Percentiles rank a stretch among this genome's conserved stretches.
These are phyloP conservation scores for Populus pruinosa DNA, from an alignment of 345 rosid genomes.

Conservation along the genomic window DNA sequence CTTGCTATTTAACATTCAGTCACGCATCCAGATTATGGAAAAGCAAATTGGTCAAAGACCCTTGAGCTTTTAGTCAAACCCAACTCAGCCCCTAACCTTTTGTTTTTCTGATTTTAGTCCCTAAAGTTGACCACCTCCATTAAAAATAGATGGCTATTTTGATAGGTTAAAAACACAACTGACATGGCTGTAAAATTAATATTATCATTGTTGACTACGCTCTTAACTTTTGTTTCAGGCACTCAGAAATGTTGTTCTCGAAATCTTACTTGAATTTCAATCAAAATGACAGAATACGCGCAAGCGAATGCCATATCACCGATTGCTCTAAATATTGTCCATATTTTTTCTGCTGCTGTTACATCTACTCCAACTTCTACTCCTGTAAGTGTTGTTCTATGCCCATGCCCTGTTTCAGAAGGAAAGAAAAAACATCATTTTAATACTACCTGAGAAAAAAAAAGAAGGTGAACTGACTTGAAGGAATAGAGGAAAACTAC, in stretches of 20 bases:
- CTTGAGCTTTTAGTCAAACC: too few relatives aligned
- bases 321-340: conserved; percentile 23
- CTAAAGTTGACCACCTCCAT: too few relatives aligned
- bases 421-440: not conserved
- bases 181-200: not conserved
- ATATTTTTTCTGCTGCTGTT: conserved; percentile 10
- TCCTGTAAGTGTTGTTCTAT: conserved; percentile 13
- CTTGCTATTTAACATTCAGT: too few relatives aligned
- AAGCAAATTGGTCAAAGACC: too few relatives aligned
- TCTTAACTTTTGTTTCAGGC: too few relatives aligned
- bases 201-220: too few relatives aligned
- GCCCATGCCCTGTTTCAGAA: conserved; percentile 11
- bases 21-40: not conserved
- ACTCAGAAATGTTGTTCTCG: too few relatives aligned
- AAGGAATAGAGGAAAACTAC: not conserved
- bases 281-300: conserved; percentile 17
- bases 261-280: conserved; percentile 19
- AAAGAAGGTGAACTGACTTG: not conserved
- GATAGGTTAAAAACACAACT: too few relatives aligned
- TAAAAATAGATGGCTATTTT: too few relatives aligned
- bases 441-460: too few relatives aligned
- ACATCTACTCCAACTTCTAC: conserved; percentile 22
- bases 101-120: too few relatives aligned
- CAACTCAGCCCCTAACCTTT: too few relatives aligned
- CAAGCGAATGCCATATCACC: conserved; percentile 29